phyloP scores from a whole-genome alignment of 2,329 filamentous ascomycete species.

The Diplodia mutila region DNA sequence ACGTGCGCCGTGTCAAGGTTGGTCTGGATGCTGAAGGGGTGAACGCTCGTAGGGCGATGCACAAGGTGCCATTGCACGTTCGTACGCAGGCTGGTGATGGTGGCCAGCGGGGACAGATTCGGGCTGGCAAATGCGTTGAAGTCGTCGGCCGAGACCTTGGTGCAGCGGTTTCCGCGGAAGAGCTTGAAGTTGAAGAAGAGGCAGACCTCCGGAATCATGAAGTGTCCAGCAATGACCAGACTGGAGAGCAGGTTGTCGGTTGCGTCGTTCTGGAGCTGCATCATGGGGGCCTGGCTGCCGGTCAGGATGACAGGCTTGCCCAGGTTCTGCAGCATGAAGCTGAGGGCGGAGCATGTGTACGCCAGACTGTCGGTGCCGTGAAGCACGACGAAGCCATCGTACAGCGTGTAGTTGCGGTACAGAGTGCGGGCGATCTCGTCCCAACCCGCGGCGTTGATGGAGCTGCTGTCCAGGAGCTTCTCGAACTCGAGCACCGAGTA shows the following conservation, averaged over 20 bases:
- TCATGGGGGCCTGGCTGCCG: constrained; percentile 73
- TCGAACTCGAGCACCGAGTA: constrained; percentile 86
- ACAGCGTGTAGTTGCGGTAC: constrained; percentile 81
- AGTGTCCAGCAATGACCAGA: constrained; percentile 87
- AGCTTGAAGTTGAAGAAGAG: constrained; percentile 92
- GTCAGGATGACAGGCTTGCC: constrained; percentile 91
- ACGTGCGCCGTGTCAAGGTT: constrained; percentile 86
- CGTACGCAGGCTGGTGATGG: constrained; percentile 78
- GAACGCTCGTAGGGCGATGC: constrained; percentile 71
- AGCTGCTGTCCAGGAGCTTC: constrained; percentile 84
- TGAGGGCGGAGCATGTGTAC: constrained; percentile 87
- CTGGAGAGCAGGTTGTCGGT: constrained; percentile 88
- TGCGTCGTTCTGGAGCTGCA: constrained; percentile 87
- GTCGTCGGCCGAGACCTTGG: constrained; percentile 83
- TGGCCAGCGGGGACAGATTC: constrained; percentile 81
- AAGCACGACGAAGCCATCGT: constrained; percentile 88
- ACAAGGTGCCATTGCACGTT: constrained; percentile 81
- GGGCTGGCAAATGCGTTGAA: constrained; percentile 88
- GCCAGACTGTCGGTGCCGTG: constrained; percentile 88
- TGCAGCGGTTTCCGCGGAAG: constrained; percentile 84
- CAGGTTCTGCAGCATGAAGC: constrained; percentile 89
- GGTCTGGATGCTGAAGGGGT: constrained; percentile 73
- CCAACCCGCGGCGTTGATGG: constrained; percentile 86
- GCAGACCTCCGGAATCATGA: constrained; percentile 90
- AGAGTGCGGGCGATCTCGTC: constrained; percentile 80